These are phyloP conservation scores for Paramecium pentaurelia DNA, from an alignment of 73 alveolate species.

Conservation along the genomic window DNA sequence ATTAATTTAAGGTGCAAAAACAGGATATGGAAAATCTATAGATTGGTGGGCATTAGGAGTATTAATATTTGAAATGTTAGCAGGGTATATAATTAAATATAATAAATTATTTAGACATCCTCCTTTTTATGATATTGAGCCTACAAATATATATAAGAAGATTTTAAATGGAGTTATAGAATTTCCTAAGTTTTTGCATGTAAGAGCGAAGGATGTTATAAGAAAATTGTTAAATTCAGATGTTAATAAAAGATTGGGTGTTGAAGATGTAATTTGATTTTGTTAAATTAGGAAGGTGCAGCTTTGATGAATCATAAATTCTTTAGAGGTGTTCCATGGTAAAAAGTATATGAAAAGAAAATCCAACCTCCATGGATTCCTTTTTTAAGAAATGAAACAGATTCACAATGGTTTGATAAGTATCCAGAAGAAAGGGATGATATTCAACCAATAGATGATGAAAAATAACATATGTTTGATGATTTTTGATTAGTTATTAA, in stretches of 20 bases:
- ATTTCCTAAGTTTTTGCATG: conserved; percentile 59
- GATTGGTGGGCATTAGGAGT: conserved; percentile 88
- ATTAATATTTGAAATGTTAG: conserved; percentile 76
- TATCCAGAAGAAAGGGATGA: conserved; percentile 54
- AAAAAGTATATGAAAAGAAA: conserved; percentile 31
- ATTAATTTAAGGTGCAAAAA: conserved; percentile 66
- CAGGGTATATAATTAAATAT: conserved; percentile 51
- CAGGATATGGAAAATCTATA: conserved; percentile 78
- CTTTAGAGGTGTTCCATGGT: conserved; percentile 56
- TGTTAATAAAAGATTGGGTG: conserved; percentile 51
- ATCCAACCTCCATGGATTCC: conserved; percentile 61
- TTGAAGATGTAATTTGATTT: conserved; percentile 45
- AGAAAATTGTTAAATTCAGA: conserved; percentile 55
- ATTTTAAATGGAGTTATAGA: conserved; percentile 55
- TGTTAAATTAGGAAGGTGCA: conserved; percentile 30
- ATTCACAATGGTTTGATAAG: conserved; percentile 48
- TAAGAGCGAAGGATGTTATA: conserved; percentile 49
- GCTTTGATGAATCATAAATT: conserved; percentile 44
- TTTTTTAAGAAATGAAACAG: conserved; percentile 37
- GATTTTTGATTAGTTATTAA: conserved; percentile 34
- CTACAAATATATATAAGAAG: conserved; percentile 63
- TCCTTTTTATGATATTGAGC: conserved; percentile 82
- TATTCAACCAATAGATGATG: background rate
- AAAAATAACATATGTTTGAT: conserved; percentile 20
- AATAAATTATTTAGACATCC: conserved; percentile 63